Percentiles rank a stretch among this genome's conserved stretches.
phyloP scores from a whole-genome alignment of 2,329 filamentous ascomycete species.

The Exserohilum rostratum region DNA sequence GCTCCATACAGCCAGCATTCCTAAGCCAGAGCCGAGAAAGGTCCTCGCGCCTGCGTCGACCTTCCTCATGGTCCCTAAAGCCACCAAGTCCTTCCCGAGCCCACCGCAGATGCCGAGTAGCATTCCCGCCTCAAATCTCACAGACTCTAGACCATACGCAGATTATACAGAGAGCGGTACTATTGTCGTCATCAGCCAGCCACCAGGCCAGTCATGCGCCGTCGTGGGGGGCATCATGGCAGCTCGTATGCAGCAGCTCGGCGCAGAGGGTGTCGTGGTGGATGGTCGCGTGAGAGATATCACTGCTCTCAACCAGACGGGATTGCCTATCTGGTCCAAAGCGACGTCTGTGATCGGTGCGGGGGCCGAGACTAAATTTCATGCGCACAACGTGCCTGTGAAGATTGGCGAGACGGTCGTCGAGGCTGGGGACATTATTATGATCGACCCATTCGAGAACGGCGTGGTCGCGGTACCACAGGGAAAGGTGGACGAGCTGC shows the following conservation, averaged over 20 bases:
- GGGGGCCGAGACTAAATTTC: conserved; percentile 62
- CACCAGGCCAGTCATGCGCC: conserved; percentile 69
- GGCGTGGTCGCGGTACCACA: conserved; percentile 72
- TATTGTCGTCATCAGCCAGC: conserved; percentile 71
- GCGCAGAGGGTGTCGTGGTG: conserved; percentile 68
- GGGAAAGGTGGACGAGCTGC: conserved; percentile 63
- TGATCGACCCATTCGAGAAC: conserved; percentile 69
- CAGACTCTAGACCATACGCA: conserved; percentile 65
- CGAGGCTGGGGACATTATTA: conserved; percentile 66
- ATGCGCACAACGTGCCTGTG: conserved; percentile 56
- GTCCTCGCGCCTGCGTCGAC: conserved; percentile 64
- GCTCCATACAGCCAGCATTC: conserved; percentile 24
- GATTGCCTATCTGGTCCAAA: conserved; percentile 65
- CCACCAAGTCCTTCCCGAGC: conserved; percentile 49
- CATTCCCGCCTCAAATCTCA: conserved; percentile 34
- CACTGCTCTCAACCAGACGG: conserved; percentile 61
- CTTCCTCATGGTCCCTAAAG: conserved; percentile 67
- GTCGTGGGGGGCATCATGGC: conserved; percentile 81
- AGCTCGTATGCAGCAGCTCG: conserved; percentile 67
- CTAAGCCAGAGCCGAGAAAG: conserved; percentile 30
- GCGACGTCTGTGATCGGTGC: conserved; percentile 65
- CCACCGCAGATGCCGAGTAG: conserved; percentile 43
- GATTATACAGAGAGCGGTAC: conserved; percentile 66
- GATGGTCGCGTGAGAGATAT: conserved; percentile 72
- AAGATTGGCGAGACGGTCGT: conserved; percentile 47